Base-by-base conservation (phyloP, 1,284 basidiomycete species). In the Termitomyces sp. region DNA sequence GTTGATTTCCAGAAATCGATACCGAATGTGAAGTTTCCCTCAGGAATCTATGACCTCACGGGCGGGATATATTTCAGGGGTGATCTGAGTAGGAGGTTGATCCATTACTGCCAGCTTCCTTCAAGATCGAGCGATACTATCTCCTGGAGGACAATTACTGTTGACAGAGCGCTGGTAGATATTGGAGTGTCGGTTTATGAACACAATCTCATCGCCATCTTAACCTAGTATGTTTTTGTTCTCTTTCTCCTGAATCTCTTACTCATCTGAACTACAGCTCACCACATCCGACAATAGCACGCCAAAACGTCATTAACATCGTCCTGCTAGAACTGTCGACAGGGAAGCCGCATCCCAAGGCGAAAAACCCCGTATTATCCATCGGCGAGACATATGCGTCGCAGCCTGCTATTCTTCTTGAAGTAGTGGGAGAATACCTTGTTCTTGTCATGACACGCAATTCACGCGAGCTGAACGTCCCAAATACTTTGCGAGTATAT, bases 371-470 rank as follows among this genome's bases (percentile, higher is more conserved):
- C 0, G 55, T 63, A 0, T 59, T 80, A 19, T 60, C 67, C 17
- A 62, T 78, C 15, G 53, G 59, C 5, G 67, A 64, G 40, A 52
- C 61, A 7, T 28, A 24, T 5, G 63, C 50, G 52, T 61, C 61
- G 1, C 57, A 57, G 15, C 73, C 70, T 8, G 64, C 68, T 13
- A 66, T 79, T 30, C 71, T 73, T 21, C 70, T 79, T 44, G 78
- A 79, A 58, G 77, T 79, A 53, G 73, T 78, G 8, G 78, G 79
- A 5, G 68, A 75, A 15, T 67, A 75, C 50, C 66, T 81, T 1
- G 73, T 73, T 2, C 68, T 81, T 4, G 64, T 79, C n/a, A 38
- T 46, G 17, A 69, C 71, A 24, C 60, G 62, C 49, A 7, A 3
- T 33, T 7, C 10, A 19, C 30, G 45, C 5, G 13, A 10, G 21